Conservation (phyloP, 768 basidiomycete genomes). For the Boletus pseudopeckii region DNA sequence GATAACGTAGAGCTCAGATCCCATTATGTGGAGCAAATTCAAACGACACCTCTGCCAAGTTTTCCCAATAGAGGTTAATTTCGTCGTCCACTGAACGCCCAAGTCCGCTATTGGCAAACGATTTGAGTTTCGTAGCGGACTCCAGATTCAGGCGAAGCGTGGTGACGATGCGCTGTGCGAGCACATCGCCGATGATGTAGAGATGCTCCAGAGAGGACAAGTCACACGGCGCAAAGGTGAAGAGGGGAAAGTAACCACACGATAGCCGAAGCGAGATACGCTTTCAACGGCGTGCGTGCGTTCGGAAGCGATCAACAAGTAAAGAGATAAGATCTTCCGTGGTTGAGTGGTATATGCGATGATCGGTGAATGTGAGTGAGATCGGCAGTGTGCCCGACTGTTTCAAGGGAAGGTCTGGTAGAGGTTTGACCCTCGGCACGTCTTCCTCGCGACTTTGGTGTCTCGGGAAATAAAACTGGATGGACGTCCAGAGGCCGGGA, state of each 20-base stretch:
- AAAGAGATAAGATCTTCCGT: conserved; percentile 9
- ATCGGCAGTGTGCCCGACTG: conserved; percentile 14
- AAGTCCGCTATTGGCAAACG: conserved; percentile 14
- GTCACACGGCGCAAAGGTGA: conserved; percentile 13
- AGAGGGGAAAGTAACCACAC: conserved; percentile 14
- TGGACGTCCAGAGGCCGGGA: conserved; percentile 23
- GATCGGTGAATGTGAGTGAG: conserved; percentile 19
- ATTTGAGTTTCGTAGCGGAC: conserved; percentile 13
- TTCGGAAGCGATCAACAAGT: conserved; percentile 12
- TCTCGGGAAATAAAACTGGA: conserved; percentile 10
- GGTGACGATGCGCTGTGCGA: not conserved
- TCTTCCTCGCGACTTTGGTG: not conserved
- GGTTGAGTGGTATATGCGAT: conserved; percentile 4
- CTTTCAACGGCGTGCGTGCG: conserved; percentile 18
- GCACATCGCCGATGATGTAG: conserved; percentile 3
- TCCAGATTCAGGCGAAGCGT: conserved; percentile 1
- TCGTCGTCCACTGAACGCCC: not conserved
- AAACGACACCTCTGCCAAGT: conserved; percentile 13
- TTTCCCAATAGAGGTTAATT: conserved; percentile 12
- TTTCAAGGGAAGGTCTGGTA: conserved; percentile 11
- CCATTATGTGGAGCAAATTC: conserved; percentile 3
- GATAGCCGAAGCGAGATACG: conserved; percentile 11
- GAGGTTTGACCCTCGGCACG: not conserved
- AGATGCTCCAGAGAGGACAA: conserved; percentile 15
- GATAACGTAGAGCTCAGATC: not conserved